phyloP scores from a whole-genome alignment of 306 rosid species.

The Quercus engelmannii region DNA sequence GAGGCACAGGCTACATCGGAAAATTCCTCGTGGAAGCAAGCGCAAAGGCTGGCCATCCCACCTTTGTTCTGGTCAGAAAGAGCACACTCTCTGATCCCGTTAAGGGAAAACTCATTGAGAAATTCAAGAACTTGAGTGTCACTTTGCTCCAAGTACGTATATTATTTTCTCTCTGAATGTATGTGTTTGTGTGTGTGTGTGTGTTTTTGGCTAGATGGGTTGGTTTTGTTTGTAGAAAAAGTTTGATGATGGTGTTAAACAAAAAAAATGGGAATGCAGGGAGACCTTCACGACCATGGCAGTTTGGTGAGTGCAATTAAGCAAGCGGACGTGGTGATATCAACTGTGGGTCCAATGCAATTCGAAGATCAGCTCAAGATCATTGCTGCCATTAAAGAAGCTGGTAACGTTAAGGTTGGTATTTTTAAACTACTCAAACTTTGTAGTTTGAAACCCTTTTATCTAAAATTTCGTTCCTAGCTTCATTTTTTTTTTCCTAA shows the following conservation, averaged over 20 bases:
- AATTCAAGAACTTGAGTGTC: constrained; percentile 57
- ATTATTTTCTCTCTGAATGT: not conserved
- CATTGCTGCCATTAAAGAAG: constrained; percentile 81
- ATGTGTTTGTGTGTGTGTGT: not conserved
- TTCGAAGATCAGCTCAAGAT: constrained; percentile 76
- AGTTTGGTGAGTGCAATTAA: constrained; percentile 70
- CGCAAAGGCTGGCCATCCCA: constrained; percentile 65
- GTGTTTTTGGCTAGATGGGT: not conserved
- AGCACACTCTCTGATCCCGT: constrained; percentile 54
- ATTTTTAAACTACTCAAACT: not conserved
- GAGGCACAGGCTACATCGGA: constrained; percentile 93
- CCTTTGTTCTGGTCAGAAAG: constrained; percentile 74
- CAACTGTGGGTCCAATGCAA: constrained; percentile 59
- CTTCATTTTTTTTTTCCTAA: not conserved
- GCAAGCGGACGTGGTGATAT: constrained; percentile 83
- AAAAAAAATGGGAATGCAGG: constrained; percentile 35
- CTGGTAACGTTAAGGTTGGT: constrained; percentile 76
- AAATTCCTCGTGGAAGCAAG: constrained; percentile 77
- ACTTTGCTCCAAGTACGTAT: constrained; percentile 46
- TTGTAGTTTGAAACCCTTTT: not conserved
- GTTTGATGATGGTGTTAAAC: not conserved
- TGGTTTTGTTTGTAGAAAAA: not conserved
- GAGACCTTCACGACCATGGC: constrained; percentile 70
- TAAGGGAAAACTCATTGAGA: constrained; percentile 50
- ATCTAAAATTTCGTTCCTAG: not conserved